Evolutionary conservation across 768 basidiomycete species (phyloP).

Genomic region (Lactarius akahatsu): DNA sequence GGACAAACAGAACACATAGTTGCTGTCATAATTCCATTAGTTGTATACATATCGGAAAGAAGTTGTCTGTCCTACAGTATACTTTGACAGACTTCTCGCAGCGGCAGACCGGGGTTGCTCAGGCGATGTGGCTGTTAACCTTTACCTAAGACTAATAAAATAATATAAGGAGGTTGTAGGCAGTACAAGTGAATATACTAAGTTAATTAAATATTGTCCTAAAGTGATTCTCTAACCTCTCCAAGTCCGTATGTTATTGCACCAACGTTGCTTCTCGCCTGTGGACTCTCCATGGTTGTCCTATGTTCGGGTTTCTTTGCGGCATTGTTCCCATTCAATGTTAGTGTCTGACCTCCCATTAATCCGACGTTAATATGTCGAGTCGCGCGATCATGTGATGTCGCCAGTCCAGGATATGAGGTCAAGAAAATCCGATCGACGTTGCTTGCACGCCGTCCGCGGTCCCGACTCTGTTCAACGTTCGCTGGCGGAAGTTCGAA

Average conservation of each 20-base stretch:
- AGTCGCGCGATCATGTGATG: slow-evolving; percentile 16
- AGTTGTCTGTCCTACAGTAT: too few species aligned
- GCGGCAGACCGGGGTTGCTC: too few species aligned
- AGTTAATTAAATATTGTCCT: slow-evolving; percentile 13
- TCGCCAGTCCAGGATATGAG: slow-evolving; percentile 5
- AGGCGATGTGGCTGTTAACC: neutral
- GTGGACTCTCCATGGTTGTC: neutral
- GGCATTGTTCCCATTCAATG: neutral
- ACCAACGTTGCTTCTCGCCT: neutral
- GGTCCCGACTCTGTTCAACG: slow-evolving; percentile 7
- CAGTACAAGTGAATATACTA: slow-evolving; percentile 20
- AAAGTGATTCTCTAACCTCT: slow-evolving; percentile 9
- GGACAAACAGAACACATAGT: too few species aligned
- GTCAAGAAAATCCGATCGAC: slow-evolving; percentile 12
- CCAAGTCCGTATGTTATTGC: neutral
- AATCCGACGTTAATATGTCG: neutral
- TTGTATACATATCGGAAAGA: too few species aligned
- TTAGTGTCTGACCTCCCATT: neutral
- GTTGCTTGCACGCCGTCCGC: slow-evolving; percentile 8
- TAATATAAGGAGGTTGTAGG: slow-evolving; percentile 22
- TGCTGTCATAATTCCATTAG: too few species aligned
- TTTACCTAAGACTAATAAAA: slow-evolving; percentile 9
- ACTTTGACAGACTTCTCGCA: too few species aligned
- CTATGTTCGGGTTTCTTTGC: neutral
- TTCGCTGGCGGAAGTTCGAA: slow-evolving; percentile 2